phyloP scores from a whole-genome alignment of 108 stramenopile genomes.

The Cyclotella cryptica region DNA sequence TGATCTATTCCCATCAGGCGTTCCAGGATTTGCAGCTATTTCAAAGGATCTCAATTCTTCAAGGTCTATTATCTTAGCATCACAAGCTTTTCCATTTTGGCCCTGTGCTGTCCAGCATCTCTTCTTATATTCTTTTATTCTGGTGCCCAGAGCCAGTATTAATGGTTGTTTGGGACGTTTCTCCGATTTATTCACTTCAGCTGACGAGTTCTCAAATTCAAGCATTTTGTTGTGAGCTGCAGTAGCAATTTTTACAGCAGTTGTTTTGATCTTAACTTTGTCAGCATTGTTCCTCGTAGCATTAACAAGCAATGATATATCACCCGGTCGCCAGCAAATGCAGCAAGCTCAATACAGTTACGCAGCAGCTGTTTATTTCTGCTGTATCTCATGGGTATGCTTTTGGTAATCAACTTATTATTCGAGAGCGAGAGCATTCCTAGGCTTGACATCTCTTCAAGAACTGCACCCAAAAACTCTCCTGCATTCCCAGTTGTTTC shows the following conservation, averaged over 20 bases:
- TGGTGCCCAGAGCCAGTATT: neutral
- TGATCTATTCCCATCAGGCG: neutral
- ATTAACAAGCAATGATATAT: no score
- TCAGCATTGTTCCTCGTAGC: no score
- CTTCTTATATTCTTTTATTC: neutral
- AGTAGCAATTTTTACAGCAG: neutral
- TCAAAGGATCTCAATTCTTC: neutral
- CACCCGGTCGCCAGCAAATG: slow-evolving; percentile 11
- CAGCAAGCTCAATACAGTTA: slow-evolving; percentile 2
- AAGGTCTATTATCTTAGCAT: neutral
- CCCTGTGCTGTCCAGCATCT: neutral
- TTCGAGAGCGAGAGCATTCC: neutral
- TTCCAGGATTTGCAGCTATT: neutral
- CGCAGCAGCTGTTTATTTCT: neutral
- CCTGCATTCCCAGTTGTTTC: neutral
- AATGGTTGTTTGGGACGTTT: neutral
- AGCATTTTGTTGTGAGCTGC: neutral
- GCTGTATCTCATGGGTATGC: slow-evolving; percentile 1
- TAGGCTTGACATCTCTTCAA: neutral
- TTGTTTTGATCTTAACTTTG: neutral
- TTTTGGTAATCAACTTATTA: neutral
- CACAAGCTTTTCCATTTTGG: neutral
- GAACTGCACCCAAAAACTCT: slow-evolving; percentile 1
- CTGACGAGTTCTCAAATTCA: neutral
- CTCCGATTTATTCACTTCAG: neutral